These are phyloP conservation scores for Limtongia smithiae DNA, from an alignment of 805 yeast genomes.

Conservation along the genomic window DNA sequence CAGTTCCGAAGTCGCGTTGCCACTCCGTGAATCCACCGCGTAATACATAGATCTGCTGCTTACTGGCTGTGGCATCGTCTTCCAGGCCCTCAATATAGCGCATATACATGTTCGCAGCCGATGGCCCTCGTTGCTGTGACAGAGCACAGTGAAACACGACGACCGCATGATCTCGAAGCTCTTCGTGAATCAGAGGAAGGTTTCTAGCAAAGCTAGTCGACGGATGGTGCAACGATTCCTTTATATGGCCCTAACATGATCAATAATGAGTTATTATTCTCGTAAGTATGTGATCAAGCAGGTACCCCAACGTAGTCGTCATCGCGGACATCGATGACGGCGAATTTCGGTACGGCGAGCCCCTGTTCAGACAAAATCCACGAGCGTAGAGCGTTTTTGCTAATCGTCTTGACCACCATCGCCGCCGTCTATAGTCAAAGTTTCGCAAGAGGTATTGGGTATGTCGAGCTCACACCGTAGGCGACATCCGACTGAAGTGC, in stretches of 20 bases:
- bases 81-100: conserved; percentile 40
- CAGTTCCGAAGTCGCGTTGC: conserved; percentile 74
- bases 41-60: conserved; percentile 61
- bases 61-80: conserved; percentile 32
- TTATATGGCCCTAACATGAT: conserved; percentile 52
- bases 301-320: conserved; percentile 70
- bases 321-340: conserved; percentile 80
- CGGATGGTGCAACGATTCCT: conserved; percentile 54
- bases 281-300: conserved; percentile 22
- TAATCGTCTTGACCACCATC: too few species aligned
- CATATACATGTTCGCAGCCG: conserved; percentile 65
- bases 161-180: conserved; percentile 42
- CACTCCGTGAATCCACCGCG: conserved; percentile 83
- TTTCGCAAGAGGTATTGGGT: too few species aligned
- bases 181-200: conserved; percentile 39
- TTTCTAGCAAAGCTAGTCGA: conserved; percentile 44
- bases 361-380: too few species aligned
- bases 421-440: too few species aligned
- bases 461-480: too few species aligned
- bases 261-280: conserved; percentile 2
- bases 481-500: too few species aligned
- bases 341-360: too few species aligned
- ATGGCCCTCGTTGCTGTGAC: conserved; percentile 89
- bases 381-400: too few species aligned
- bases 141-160: conserved; percentile 88